Evolutionary conservation across 2,329 filamentous ascomycete genomes (phyloP).

Genomic region (Alternaria triticimaculans): DNA sequence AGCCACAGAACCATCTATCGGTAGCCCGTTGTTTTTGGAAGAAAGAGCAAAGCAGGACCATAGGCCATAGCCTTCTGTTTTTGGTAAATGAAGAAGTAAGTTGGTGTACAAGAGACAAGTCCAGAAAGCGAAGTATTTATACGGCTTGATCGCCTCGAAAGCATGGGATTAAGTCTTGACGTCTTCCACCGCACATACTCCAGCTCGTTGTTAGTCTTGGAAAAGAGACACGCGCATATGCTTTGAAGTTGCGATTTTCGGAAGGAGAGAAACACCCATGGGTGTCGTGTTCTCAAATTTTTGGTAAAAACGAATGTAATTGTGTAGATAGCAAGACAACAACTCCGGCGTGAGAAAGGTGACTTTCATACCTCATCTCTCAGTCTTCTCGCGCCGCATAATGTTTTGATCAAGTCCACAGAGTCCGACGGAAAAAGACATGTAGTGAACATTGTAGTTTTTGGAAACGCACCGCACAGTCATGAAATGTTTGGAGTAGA

Average conservation of each 20-base stretch:
- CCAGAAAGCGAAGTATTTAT: not conserved
- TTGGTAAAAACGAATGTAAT: not conserved
- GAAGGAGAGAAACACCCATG: not conserved
- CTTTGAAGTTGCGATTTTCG: too few relatives aligned
- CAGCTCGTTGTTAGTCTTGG: too few relatives aligned
- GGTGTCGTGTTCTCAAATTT: not conserved
- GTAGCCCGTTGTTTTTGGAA: not conserved
- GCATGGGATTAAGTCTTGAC: not conserved
- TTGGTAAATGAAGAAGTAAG: not conserved
- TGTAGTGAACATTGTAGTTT: rapidly evolving
- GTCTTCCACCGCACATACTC: not conserved
- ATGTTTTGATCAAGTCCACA: not conserved
- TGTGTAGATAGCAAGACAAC: not conserved
- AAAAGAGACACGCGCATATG: not conserved
- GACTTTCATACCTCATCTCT: not conserved
- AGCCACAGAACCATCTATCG: rapidly evolving
- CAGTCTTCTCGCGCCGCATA: not conserved
- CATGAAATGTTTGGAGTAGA: not conserved
- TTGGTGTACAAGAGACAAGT: not conserved
- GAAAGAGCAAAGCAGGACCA: not conserved
- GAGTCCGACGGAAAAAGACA: not conserved
- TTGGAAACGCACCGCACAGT: not conserved
- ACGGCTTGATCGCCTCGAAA: not conserved
- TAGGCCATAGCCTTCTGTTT: not conserved
- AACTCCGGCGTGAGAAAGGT: not conserved